Evolutionary conservation across 768 basidiomycete genomes (phyloP), one percentile per base, ranked within the genome.

Genomic region (Rhizopogon roseolus): DNA sequence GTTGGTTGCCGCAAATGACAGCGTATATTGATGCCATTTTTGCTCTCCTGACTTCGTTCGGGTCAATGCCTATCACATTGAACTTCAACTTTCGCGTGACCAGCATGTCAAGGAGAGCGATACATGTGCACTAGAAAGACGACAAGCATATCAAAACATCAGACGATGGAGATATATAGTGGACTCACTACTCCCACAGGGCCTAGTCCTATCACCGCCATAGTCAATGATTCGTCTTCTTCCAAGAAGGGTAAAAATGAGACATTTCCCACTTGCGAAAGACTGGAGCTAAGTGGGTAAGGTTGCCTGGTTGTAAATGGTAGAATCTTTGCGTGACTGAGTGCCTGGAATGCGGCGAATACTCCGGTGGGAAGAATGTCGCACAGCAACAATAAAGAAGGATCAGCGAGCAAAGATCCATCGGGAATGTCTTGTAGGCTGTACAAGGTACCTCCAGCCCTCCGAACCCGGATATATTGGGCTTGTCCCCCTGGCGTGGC

Each of bases 291-390:
- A 6, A 57, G 61, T 1, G 88, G 88, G 74, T 84, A 90, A 5
- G 87, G 69, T 38, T 63, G 73, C 2, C 81, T 82, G 0, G 76
- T 81, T 46, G 88, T 59, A 25, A 85, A 73, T 8, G 87, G 81
- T 17, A 76, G 70, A 5, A 84, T 71, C 68, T 90, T 91, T 4
- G 87, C 84, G 61, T 91, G 88, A 54, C 82, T 81, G 54, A 90
- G 61, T 3, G 82, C 82, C 64, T 90, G 89, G 54, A 83, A 62
- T 3, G 84, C 85, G 8, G 88, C 88, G 60, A 89, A 91, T 14
- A 86, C 80, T 4, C 88, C 88, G 0, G 90, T 91, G 3, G 90
- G 90, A 13, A 90, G 76, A 61, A 90, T 89, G 61, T 91, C 90
- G 9, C 86, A 85, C 7, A 91, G 73, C 52, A 91, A 71, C 19